These are phyloP conservation scores for Candida rishiriensis DNA, from an alignment of 805 yeast species.

Conservation along the genomic window DNA sequence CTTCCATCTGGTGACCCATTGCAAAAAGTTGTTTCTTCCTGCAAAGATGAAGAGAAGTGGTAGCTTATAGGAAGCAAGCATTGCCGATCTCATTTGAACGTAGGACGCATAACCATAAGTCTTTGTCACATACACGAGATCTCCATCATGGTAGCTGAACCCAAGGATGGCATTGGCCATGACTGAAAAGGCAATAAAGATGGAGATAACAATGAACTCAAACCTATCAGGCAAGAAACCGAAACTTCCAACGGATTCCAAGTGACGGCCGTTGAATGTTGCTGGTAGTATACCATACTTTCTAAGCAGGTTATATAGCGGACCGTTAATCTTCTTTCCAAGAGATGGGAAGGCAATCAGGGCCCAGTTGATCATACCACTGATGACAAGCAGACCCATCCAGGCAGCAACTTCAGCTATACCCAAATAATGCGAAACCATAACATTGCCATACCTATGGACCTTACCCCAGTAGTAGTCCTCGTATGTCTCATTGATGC, in stretches of 20 bases:
- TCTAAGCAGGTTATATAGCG: constrained; percentile 22
- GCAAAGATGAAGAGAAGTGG: constrained; percentile 57
- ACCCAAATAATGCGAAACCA: constrained; percentile 43
- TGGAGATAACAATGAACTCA: constrained; percentile 40
- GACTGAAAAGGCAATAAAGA: constrained; percentile 31
- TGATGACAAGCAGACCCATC: constrained; percentile 39
- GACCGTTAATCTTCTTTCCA: constrained; percentile 28
- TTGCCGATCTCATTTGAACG: constrained; percentile 49
- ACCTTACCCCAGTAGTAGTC: constrained; percentile 22
- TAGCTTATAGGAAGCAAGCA: constrained; percentile 40
- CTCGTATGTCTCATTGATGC: constrained; percentile 18
- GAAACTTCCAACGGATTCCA: constrained; percentile 14
- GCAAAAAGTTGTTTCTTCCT: constrained; percentile 58
- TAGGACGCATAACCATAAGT: constrained; percentile 29
- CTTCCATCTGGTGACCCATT: constrained; percentile 56
- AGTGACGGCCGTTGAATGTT: constrained; percentile 17
- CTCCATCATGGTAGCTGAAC: constrained; percentile 16
- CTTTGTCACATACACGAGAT: constrained; percentile 15
- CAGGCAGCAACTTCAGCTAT: constrained; percentile 45
- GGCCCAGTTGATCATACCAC: constrained; percentile 40
- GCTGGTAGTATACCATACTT: constrained; percentile 23
- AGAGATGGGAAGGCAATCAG: constrained; percentile 35
- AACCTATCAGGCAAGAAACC: constrained; percentile 49
- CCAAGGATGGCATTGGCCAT: constrained; percentile 21
- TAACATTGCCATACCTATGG: constrained; percentile 32